A percentile compares a stretch with the other conserved stretches of the same genome.
Conservation (phyloP, 2,329 filamentous ascomycete species). For the Verticillium nonalfalfae region DNA sequence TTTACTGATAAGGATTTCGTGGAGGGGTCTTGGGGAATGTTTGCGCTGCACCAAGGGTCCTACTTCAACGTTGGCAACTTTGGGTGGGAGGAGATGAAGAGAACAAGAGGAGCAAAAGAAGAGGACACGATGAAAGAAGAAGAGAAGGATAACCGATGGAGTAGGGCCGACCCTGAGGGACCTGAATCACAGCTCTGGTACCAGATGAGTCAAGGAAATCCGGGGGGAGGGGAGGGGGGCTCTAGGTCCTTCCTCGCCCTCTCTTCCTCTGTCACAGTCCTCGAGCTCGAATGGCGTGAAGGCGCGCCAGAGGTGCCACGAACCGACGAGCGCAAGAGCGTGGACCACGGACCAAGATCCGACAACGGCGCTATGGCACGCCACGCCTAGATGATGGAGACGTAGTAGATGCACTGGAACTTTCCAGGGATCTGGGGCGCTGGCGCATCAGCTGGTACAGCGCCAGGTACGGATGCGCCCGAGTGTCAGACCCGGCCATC, state of each 20-base stretch:
- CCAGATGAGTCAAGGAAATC: slow-evolving; percentile 13
- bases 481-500: not conserved
- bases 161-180: not conserved
- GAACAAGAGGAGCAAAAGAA: not conserved
- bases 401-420: not conserved
- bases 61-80: not conserved
- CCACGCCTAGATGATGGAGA: not conserved
- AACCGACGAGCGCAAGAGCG: not conserved
- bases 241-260: not conserved
- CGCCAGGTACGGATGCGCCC: not conserved
- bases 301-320: too few relatives aligned
- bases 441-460: not conserved
- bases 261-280: too few relatives aligned
- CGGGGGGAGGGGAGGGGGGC: not conserved
- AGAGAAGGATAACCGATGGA: not conserved
- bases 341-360: not conserved
- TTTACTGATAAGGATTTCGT: not conserved
- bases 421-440: not conserved
- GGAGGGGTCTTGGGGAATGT: not conserved
- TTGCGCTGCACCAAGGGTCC: not conserved
- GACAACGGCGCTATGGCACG: slow-evolving; percentile 3
- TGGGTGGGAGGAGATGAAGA: not conserved
- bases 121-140: not conserved
- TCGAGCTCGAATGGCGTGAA: too few relatives aligned
- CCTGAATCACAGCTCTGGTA: not conserved